phyloP scores from a whole-genome alignment of 208 protist species.

The Acanthamoeba healyi region DNA sequence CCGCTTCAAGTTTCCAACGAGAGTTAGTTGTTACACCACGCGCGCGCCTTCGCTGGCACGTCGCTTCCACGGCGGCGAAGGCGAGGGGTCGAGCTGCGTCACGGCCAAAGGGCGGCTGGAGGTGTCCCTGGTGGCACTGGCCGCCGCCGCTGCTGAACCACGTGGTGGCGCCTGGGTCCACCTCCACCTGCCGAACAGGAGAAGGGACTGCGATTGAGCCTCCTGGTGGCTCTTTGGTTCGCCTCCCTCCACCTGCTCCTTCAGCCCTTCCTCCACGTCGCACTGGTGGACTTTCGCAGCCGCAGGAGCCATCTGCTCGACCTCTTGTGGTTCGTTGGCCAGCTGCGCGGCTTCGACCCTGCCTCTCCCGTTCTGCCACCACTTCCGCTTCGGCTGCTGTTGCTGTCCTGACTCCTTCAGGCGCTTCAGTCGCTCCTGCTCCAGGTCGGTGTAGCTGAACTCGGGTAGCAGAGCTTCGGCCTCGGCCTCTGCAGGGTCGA shows the following conservation, averaged over 20 bases:
- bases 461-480: background rate
- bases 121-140: no score
- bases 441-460: background rate
- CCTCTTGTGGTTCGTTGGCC: background rate
- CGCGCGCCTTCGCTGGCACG: background rate
- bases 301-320: no score
- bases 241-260: background rate
- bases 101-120: background rate
- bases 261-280: background rate
- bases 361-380: background rate
- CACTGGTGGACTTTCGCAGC: background rate
- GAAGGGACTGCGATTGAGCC: background rate
- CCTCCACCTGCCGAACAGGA: background rate
- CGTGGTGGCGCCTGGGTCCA: background rate
- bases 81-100: background rate
- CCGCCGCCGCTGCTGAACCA: no score
- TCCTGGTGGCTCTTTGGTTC: background rate
- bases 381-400: background rate
- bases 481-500: background rate
- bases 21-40: no score
- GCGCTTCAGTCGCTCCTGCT: background rate
- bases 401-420: background rate
- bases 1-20: no score
- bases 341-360: background rate
- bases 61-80: background rate